These are phyloP conservation scores for Tolypocladium paradoxum DNA, from an alignment of 2,329 filamentous ascomycete species.

Conservation along the genomic window DNA sequence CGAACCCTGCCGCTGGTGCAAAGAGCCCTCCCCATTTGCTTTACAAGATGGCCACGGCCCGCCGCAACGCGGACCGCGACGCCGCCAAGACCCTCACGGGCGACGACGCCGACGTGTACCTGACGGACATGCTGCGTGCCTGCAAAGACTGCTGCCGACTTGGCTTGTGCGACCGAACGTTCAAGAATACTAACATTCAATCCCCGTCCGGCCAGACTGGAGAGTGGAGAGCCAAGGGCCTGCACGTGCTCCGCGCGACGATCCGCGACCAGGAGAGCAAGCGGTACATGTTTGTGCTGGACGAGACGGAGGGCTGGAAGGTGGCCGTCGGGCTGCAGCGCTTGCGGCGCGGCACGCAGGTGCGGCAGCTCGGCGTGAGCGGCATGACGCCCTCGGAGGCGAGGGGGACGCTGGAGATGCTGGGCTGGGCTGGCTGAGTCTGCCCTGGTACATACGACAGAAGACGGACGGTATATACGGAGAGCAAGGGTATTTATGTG, in stretches of 20 bases:
- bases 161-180: constrained; percentile 34
- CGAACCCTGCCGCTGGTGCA: constrained; percentile 27
- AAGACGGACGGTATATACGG: neutral
- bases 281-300: constrained; percentile 53
- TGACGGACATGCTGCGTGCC: constrained; percentile 49
- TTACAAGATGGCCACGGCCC: constrained; percentile 35
- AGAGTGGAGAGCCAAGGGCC: constrained; percentile 41
- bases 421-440: constrained; percentile 38
- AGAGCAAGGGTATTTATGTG: neutral
- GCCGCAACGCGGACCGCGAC: constrained; percentile 36
- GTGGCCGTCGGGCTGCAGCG: constrained; percentile 50
- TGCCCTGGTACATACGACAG: neutral
- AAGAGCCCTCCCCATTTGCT: constrained; percentile 32
- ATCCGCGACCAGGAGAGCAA: constrained; percentile 57
- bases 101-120: constrained; percentile 56
- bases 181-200: constrained; percentile 30
- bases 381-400: constrained; percentile 45
- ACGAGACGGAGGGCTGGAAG: constrained; percentile 59
- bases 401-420: constrained; percentile 42
- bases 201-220: constrained; percentile 34
- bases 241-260: constrained; percentile 53
- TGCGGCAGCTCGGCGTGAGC: constrained; percentile 46
- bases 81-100: constrained; percentile 42
- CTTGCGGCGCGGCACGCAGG: constrained; percentile 49
- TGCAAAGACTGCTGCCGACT: constrained; percentile 56